Conservation (phyloP, 306 rosid genomes). For the Styphnolobium japonicum region DNA sequence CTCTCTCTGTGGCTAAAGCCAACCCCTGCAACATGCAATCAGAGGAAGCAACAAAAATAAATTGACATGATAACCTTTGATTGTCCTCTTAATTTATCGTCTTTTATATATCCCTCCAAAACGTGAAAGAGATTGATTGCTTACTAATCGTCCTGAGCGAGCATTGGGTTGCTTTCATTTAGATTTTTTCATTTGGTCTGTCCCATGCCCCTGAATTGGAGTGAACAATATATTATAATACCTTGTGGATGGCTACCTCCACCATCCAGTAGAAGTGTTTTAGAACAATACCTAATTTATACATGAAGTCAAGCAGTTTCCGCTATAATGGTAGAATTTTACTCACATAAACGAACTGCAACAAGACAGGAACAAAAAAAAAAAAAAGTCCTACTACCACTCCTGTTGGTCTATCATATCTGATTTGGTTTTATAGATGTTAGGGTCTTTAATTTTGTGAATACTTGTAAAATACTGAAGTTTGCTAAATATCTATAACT, state of each 20-base stretch:
- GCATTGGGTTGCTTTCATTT: conserved; percentile 13
- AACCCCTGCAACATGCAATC: conserved; percentile 24
- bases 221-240: background rate
- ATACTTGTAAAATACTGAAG: background rate
- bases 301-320: background rate
- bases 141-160: background rate
- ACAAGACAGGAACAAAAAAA: background rate
- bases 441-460: background rate
- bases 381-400: background rate
- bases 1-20: background rate
- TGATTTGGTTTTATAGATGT: background rate
- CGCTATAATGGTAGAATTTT: background rate
- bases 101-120: background rate
- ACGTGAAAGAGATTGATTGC: conserved; percentile 13
- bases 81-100: background rate
- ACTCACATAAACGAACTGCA: background rate
- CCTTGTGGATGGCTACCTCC: background rate
- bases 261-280: background rate
- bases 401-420: background rate
- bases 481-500: background rate
- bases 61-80: conserved; percentile 16
- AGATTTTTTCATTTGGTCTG: conserved; percentile 18
- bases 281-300: background rate
- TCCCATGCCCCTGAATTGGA: conserved; percentile 1
- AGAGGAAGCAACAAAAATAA: conserved; percentile 24